Evolutionary conservation across 2,329 filamentous ascomycete species (phyloP), one percentile per base, ranked within the genome.

Genomic region (Penicillium sp.): DNA sequence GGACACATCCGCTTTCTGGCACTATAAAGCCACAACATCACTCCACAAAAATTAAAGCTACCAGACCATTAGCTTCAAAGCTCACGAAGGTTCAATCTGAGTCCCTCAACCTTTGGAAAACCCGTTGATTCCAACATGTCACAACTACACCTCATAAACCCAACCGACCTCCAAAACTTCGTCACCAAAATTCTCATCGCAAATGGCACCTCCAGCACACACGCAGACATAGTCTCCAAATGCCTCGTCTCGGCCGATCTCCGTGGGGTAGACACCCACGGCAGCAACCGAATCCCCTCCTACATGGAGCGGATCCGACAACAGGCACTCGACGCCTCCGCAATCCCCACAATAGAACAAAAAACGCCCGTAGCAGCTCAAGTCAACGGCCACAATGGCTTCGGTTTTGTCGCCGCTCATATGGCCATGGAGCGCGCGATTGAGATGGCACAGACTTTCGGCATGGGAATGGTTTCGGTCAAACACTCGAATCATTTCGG

Each of bases 401-500:
- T 93, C 69, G 90, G 90, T 11, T 92, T 92, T 66, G 78, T 92
- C 0, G 85, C 87, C 0, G 89, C 89, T 0, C 80, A 86, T 46
- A 66, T 75, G 53, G 90, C 83, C 26, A 93, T 93, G 86, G 71
- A 73, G 1, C 80, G 81, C 0, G 90, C 90, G 0, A 85, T 92
- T 46, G 79, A 83, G 10, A 86, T 89, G 74, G 90, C 90, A 0
- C 74, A 78, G 24, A 86, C 65, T 1, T 78, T 72, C 65, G 90
- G 90, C 13, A 90, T 93, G 60, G 90, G 90, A 26, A 86, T 95
- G 83, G 88, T 88, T 0, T 85, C 83, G 56, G 80, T 93, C 67
- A 89, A 87, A 72, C 87, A 89, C 73, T 90, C 86, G 41, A 93
- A 93, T 66, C 90, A 93, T 72, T 93, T 90, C 66, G 90, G 90